Percentiles rank a stretch among this genome's conserved stretches.
These are phyloP conservation scores for Lentinus brumalis DNA, from an alignment of 768 basidiomycete genomes.

Conservation along the genomic window DNA sequence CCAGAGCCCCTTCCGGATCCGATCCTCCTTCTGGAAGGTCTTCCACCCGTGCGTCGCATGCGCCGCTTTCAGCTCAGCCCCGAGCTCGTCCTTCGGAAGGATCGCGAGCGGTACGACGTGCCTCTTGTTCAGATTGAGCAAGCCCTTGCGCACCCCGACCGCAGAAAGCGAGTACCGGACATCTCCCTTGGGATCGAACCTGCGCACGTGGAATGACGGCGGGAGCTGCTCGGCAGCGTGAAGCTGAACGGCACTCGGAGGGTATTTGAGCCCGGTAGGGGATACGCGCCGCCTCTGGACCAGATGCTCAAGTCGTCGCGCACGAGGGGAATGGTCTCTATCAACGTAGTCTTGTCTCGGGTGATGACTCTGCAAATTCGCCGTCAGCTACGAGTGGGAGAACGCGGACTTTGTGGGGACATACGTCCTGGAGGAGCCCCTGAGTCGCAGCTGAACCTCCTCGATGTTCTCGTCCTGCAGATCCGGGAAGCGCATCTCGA, in stretches of 20 bases:
- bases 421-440: slow-evolving; percentile 12
- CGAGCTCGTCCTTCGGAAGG: slow-evolving; percentile 8
- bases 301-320: slow-evolving; percentile 1
- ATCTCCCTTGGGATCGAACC: neutral
- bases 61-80: neutral
- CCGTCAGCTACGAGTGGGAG: neutral
- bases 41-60: slow-evolving; percentile 8
- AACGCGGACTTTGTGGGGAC: no score
- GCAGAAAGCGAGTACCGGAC: slow-evolving; percentile 17
- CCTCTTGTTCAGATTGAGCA: neutral
- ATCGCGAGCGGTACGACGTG: slow-evolving; percentile 11
- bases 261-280: slow-evolving; percentile 7
- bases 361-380: neutral
- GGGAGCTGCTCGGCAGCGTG: slow-evolving; percentile 12
- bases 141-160: slow-evolving; percentile 16
- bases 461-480: slow-evolving; percentile 12
- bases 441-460: slow-evolving; percentile 13
- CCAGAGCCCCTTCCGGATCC: slow-evolving; percentile 23
- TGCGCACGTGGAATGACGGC: slow-evolving; percentile 4
- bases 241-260: slow-evolving; percentile 17
- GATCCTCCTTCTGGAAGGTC: neutral
- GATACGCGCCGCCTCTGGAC: slow-evolving; percentile 6
- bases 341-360: neutral
- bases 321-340: neutral
- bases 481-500: slow-evolving; percentile 10